Conservation (phyloP, 305 asterid genomes). For the Rubia balearica region DNA sequence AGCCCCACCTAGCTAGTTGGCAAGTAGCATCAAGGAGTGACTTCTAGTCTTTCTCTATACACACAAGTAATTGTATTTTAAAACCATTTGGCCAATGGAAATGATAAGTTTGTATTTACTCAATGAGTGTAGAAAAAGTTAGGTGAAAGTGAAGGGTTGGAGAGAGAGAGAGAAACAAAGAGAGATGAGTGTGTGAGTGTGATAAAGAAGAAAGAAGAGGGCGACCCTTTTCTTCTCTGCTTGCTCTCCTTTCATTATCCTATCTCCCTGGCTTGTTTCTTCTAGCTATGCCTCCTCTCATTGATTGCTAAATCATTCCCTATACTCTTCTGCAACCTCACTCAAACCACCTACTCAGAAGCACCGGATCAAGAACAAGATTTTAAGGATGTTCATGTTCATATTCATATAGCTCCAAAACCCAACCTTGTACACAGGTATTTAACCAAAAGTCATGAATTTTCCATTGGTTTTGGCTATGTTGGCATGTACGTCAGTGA, state of each 20-base stretch:
- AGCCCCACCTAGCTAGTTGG: neutral
- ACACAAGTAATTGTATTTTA: slow-evolving; percentile 12
- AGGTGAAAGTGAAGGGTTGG: slow-evolving; percentile 58
- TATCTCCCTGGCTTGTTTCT: slow-evolving; percentile 28
- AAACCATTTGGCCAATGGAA: slow-evolving; percentile 19
- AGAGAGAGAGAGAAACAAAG: slow-evolving; percentile 20
- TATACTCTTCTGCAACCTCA: slow-evolving; percentile 27
- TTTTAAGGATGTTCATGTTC: neutral
- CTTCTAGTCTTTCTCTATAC: neutral
- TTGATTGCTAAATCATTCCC: slow-evolving; percentile 30
- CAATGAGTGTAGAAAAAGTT: slow-evolving; percentile 25
- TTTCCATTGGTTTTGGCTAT: too few relatives aligned
- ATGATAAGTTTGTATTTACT: slow-evolving; percentile 32
- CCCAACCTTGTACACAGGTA: slow-evolving; percentile 12
- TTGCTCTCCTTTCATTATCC: slow-evolving; percentile 43
- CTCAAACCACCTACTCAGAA: slow-evolving; percentile 16
- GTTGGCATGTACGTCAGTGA: neutral
- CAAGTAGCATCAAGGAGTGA: slow-evolving; percentile 2
- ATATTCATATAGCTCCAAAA: neutral
- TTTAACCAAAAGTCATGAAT: too few relatives aligned
- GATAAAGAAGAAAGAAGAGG: slow-evolving; percentile 26
- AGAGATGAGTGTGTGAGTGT: slow-evolving; percentile 1
- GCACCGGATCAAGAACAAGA: slow-evolving; percentile 15
- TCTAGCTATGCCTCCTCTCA: slow-evolving; percentile 14
- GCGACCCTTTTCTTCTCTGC: slow-evolving; percentile 36